Evolutionary conservation across 495 filamentous ascomycete genomes (phyloP).

Genomic region (Trypethelium eluteriae): DNA sequence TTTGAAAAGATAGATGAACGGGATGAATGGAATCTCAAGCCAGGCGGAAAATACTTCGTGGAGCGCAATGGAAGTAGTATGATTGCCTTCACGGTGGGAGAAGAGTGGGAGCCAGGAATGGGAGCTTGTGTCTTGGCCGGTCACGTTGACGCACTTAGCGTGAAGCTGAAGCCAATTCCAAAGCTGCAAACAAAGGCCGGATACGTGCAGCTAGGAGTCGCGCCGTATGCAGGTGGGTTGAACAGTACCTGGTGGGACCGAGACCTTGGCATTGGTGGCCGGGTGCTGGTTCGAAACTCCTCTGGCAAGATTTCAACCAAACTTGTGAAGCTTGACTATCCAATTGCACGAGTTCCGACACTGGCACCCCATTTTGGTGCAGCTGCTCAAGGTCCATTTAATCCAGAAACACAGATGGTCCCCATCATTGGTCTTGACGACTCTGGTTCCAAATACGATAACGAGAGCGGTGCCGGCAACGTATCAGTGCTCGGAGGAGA

Average conservation of each 20-base stretch:
- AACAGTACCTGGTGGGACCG: slow-evolving; percentile 91
- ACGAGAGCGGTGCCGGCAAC: slow-evolving; percentile 28
- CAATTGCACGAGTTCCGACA: slow-evolving; percentile 86
- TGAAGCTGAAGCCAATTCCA: slow-evolving; percentile 79
- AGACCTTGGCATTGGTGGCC: slow-evolving; percentile 81
- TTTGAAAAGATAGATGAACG: slow-evolving; percentile 74
- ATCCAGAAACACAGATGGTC: slow-evolving; percentile 87
- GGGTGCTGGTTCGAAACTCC: slow-evolving; percentile 71
- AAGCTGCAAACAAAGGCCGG: slow-evolving; percentile 71
- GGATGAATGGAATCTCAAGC: slow-evolving; percentile 69
- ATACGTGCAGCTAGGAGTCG: slow-evolving; percentile 83
- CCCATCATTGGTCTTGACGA: slow-evolving; percentile 87
- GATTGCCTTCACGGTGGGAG: slow-evolving; percentile 81
- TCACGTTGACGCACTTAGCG: slow-evolving; percentile 86
- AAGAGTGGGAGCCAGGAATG: slow-evolving; percentile 75
- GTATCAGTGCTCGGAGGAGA: slow-evolving; percentile 31
- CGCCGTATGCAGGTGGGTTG: slow-evolving; percentile 81
- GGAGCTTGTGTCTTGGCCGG: slow-evolving; percentile 75
- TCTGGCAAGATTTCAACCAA: slow-evolving; percentile 73
- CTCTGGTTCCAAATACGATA: slow-evolving; percentile 41
- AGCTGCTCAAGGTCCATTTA: slow-evolving; percentile 67
- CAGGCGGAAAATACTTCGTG: slow-evolving; percentile 80
- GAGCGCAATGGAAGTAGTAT: slow-evolving; percentile 79
- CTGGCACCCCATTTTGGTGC: slow-evolving; percentile 90
- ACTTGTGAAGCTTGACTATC: slow-evolving; percentile 87